A percentile compares a stretch with the other conserved stretches of the same genome.
Evolutionary conservation across 352 stramenopile species (phyloP).

Genomic region (Globisporangium iwayamae): DNA sequence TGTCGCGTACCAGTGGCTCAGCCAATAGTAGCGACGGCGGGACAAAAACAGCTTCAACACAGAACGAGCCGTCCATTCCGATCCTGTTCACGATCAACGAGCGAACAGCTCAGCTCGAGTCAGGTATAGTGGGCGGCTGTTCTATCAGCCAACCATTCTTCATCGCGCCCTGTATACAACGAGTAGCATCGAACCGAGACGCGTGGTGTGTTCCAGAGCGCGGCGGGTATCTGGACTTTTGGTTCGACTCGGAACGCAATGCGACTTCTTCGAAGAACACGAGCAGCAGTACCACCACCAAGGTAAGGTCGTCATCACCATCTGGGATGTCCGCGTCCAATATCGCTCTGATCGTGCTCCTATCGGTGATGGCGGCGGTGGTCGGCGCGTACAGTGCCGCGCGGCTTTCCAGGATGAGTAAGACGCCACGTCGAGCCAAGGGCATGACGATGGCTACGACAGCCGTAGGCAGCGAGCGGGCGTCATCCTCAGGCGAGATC

Average conservation of each 20-base stretch:
- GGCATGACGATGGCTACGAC: neutral
- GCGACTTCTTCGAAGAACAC: neutral
- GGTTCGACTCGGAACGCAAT: slow-evolving; percentile 2
- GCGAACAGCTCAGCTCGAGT: neutral
- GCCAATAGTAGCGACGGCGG: neutral
- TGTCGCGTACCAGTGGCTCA: neutral
- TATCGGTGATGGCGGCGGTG: neutral
- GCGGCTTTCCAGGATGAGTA: neutral
- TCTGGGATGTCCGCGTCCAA: neutral
- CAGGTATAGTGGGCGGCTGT: neutral
- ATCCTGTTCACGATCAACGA: slow-evolving; percentile 10
- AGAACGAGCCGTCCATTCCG: slow-evolving; percentile 1
- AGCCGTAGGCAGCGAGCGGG: neutral
- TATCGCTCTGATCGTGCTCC: neutral
- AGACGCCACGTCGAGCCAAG: neutral
- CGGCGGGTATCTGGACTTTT: slow-evolving; percentile 8
- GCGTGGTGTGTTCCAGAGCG: slow-evolving; percentile 2
- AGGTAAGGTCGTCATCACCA: neutral
- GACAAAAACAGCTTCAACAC: neutral
- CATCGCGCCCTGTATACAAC: slow-evolving; percentile 3
- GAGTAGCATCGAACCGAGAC: slow-evolving; percentile 3
- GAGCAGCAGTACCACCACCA: too few relatives aligned
- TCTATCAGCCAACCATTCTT: neutral
- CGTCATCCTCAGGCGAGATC: neutral
- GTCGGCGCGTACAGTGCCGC: neutral